These are phyloP conservation scores for Wickerhamiella occidentalis DNA, from an alignment of 805 yeast species.

Conservation along the genomic window DNA sequence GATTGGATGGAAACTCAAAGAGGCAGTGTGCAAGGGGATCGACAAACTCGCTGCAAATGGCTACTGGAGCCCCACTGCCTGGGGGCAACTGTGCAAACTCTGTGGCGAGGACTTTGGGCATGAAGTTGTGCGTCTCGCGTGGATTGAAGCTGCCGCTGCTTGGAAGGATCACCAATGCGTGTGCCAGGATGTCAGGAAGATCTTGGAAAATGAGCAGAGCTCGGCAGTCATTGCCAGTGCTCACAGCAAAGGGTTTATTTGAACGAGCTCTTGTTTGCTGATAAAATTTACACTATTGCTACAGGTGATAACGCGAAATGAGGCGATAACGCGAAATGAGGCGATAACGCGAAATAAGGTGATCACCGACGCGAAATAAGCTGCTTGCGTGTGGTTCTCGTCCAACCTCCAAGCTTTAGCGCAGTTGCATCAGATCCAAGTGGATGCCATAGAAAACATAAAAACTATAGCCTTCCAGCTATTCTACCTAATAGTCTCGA, in stretches of 20 bases:
- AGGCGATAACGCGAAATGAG: no score
- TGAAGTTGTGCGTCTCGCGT: constrained; percentile 49
- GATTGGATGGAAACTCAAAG: constrained; percentile 52
- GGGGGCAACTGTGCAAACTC: constrained; percentile 12
- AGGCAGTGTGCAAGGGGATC: constrained; percentile 35
- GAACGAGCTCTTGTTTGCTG: neutral
- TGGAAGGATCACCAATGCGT: constrained; percentile 17
- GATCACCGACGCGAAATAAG: no score
- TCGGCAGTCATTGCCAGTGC: constrained; percentile 33
- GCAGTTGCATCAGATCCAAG: no score
- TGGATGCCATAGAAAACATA: no score
- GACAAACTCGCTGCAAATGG: constrained; percentile 15
- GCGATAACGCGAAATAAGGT: no score
- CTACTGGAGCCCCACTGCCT: constrained; percentile 12
- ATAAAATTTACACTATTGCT: no score
- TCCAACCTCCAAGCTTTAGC: no score
- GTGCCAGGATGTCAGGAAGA: constrained; percentile 13
- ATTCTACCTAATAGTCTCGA: no score
- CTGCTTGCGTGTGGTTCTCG: no score
- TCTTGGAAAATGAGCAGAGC: constrained; percentile 33
- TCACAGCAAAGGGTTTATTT: constrained; percentile 6
- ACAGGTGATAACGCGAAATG: no score
- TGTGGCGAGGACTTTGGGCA: constrained; percentile 17
- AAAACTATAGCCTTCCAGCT: no score
- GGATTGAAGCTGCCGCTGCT: constrained; percentile 31